Percentiles rank a stretch among this genome's conserved stretches.
These are phyloP conservation scores for Penicillium malachiteum DNA, from an alignment of 495 filamentous ascomycete species.

Conservation along the genomic window DNA sequence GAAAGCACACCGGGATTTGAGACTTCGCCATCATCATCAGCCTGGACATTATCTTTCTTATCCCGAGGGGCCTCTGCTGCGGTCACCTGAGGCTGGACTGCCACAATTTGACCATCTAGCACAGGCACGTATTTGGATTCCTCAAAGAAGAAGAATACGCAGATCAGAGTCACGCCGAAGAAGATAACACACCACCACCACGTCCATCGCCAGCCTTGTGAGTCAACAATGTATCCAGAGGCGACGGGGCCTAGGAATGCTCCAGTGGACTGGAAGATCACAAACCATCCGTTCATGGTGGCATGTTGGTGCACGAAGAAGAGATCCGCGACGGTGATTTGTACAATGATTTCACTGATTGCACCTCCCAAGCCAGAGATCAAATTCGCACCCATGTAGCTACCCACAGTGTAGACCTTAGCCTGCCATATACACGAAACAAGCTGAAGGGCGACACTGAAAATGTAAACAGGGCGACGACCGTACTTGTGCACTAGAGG, in stretches of 20 bases:
- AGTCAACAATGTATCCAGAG: constrained; percentile 42
- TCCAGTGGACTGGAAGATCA: constrained; percentile 32
- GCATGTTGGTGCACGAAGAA: constrained; percentile 51
- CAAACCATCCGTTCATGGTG: constrained; percentile 39
- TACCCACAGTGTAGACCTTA: constrained; percentile 26
- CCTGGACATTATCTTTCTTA: background rate
- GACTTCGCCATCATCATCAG: background rate
- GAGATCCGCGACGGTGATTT: constrained; percentile 48
- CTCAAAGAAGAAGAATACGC: constrained; percentile 41
- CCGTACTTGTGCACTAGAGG: constrained; percentile 49
- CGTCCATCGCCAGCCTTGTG: constrained; percentile 51
- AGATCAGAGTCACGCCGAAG: constrained; percentile 36
- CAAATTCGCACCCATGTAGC: constrained; percentile 33
- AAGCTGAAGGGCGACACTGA: constrained; percentile 34
- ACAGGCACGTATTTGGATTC: constrained; percentile 39
- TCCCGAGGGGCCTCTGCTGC: background rate
- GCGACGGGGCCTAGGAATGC: constrained; percentile 42
- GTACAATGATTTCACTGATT: constrained; percentile 42
- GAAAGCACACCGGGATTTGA: background rate
- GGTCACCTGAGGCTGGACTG: background rate
- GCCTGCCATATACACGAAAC: constrained; percentile 40
- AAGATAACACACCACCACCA: constrained; percentile 53
- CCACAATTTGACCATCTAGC: constrained; percentile 7
- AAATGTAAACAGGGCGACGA: constrained; percentile 43
- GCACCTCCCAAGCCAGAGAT: constrained; percentile 38